These are phyloP conservation scores for Sarocladium brachiariae DNA, from an alignment of 2,329 filamentous ascomycete species.

Conservation along the genomic window DNA sequence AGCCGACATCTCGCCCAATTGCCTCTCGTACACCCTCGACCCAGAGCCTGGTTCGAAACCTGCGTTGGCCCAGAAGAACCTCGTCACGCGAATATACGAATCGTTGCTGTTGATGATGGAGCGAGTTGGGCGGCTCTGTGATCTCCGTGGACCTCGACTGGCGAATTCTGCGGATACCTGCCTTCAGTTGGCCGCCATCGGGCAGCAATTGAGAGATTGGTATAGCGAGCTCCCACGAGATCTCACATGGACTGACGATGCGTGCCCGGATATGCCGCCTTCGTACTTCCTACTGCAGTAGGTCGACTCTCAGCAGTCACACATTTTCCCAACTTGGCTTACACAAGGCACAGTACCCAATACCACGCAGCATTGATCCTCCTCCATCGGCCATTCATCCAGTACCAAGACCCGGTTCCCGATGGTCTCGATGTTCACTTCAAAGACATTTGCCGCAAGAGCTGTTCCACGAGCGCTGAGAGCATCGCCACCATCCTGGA, in stretches of 20 bases:
- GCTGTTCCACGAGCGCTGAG: slow-evolving; percentile 8
- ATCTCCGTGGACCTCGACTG: slow-evolving; percentile 10
- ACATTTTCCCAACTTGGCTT: too few relatives aligned
- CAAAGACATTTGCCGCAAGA: slow-evolving; percentile 4
- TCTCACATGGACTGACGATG: neutral
- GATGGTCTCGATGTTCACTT: neutral
- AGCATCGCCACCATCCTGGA: slow-evolving; percentile 10
- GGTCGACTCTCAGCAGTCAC: too few relatives aligned
- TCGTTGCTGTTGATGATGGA: slow-evolving; percentile 13
- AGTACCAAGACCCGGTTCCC: neutral
- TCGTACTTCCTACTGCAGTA: slow-evolving; percentile 11
- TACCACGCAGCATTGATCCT: slow-evolving; percentile 10
- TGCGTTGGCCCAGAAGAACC: slow-evolving; percentile 10
- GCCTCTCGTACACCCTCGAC: slow-evolving; percentile 8
- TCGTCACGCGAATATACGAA: slow-evolving; percentile 15
- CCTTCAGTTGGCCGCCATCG: slow-evolving; percentile 12
- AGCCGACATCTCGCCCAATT: slow-evolving; percentile 14
- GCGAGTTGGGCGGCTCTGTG: slow-evolving; percentile 11
- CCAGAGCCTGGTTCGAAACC: slow-evolving; percentile 10
- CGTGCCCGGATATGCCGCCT: slow-evolving; percentile 1
- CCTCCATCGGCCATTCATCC: slow-evolving; percentile 10
- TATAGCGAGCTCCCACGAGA: slow-evolving; percentile 10
- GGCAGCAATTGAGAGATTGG: slow-evolving; percentile 13
- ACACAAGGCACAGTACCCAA: slow-evolving; percentile 11
- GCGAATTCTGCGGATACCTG: slow-evolving; percentile 9